Conservation (phyloP, 495 filamentous ascomycete genomes). For the Pseudoneurospora amorphoporcata region DNA sequence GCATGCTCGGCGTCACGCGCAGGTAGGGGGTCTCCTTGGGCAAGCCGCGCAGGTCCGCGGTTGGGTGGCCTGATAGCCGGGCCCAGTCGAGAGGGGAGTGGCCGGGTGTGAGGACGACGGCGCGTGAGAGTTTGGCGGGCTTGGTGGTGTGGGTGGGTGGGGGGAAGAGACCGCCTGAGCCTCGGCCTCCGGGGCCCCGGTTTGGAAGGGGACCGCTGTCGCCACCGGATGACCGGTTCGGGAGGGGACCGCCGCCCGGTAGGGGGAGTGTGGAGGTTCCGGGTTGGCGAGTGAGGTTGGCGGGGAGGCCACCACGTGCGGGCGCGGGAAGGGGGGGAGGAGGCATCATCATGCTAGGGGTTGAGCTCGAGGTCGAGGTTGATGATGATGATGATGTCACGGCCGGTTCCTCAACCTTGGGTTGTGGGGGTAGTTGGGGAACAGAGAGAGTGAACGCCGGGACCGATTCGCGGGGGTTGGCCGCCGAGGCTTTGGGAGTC, state of each 20-base stretch:
- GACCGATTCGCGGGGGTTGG: conserved; percentile 9
- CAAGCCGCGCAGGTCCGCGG: conserved; percentile 54
- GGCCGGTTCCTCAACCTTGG: not conserved
- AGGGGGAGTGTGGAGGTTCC: conserved; percentile 5
- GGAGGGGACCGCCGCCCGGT: conserved; percentile 13
- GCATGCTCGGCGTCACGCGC: conserved; percentile 65
- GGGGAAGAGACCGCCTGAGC: conserved; percentile 28
- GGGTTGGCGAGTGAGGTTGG: conserved; percentile 6
- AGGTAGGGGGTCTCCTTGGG: conserved; percentile 33
- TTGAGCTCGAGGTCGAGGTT: conserved; percentile 12
- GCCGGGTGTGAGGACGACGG: conserved; percentile 72
- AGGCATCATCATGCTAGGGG: conserved; percentile 19
- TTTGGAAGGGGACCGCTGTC: conserved; percentile 16
- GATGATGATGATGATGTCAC: conserved; percentile 23
- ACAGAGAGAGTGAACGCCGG: conserved; percentile 33
- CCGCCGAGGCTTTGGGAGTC: conserved; percentile 30
- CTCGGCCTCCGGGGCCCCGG: conserved; percentile 19
- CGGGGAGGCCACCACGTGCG: conserved; percentile 13
- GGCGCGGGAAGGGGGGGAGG: conserved; percentile 19
- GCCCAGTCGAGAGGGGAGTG: conserved; percentile 97
- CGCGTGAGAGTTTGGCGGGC: conserved; percentile 35
- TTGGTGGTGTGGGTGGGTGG: conserved; percentile 37
- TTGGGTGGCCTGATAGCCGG: conserved; percentile 53
- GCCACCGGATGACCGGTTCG: conserved; percentile 1
- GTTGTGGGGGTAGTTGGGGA: conserved; percentile 10